Base-by-base conservation (phyloP, 1,139 yeast genomes). In the Yamadazyma diospyri region DNA sequence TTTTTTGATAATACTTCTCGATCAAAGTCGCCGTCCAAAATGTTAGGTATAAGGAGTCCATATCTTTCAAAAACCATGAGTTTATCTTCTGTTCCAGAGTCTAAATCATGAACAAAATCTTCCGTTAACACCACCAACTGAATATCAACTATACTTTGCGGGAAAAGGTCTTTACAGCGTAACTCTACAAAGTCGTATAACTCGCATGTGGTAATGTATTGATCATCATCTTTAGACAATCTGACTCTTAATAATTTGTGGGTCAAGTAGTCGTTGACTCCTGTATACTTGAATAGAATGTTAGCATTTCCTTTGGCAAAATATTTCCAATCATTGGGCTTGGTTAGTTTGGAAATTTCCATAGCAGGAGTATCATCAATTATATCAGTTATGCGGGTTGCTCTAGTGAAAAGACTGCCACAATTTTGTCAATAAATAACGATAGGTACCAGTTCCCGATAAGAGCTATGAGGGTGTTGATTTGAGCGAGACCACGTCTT, bases 251-350 rank as follows among this genome's bases (percentile, higher is more conserved):
- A 48, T 18, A 69, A 48, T 38, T 64, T 65, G 33, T 57, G 61
- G 26, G 54, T 48, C 24, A 69, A 51, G 36, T 56, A 58, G 37
- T 62, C 69, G 38, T 64, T 58, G 20, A 39, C 37, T 4, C 75
- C 75, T 5, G 53, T 52, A 39, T 69, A 69, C 32, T 58, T 52
- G 47, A 67, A 66, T 19, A 69, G 50, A n/a, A 67, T 62, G 39
- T 69, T 69, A 31, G 75, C 75, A 32, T 60, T 60, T 2, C 75
- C 75, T 38, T 64, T 67, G 20, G 72, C 71, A 40, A 65, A 66
- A 47, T 61, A 68, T 16, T 46, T 45, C 75, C 75, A 69, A 25
- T 69, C 73, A 12, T 40, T 37, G 3, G 72, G 66, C 17, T 53
- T 40, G n/a, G 72, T 64, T 32, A 61, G 50, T 42, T 64, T 64